Evolutionary conservation across 2,329 filamentous ascomycete genomes (phyloP).

Genomic region (Colletotrichum spaethianum): DNA sequence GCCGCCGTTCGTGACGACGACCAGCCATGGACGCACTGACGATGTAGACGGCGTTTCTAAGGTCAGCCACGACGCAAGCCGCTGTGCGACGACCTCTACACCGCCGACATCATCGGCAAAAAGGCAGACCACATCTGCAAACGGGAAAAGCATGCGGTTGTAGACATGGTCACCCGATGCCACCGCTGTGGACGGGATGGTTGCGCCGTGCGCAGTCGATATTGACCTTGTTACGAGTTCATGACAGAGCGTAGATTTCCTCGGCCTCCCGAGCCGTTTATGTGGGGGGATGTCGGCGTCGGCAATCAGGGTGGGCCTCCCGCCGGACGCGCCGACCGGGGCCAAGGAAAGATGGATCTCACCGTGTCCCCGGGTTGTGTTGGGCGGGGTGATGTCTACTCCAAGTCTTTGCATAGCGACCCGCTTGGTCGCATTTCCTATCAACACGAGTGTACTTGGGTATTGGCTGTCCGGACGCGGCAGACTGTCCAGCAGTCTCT

Average conservation of each 20-base stretch:
- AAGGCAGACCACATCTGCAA: slow-evolving; percentile 16
- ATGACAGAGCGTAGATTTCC: slow-evolving; percentile 11
- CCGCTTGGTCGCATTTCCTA: neutral
- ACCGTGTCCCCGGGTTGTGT: neutral
- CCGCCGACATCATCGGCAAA: slow-evolving; percentile 14
- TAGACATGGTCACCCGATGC: neutral
- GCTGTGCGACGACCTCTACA: slow-evolving; percentile 8
- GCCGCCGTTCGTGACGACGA: neutral
- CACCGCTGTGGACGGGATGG: neutral
- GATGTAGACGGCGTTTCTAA: neutral
- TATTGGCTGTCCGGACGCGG: neutral
- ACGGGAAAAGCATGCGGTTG: slow-evolving; percentile 22
- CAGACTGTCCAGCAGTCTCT: slow-evolving; percentile 1
- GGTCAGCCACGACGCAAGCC: slow-evolving; percentile 1
- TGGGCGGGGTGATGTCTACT: neutral
- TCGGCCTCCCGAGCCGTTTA: neutral
- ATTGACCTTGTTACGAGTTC: neutral
- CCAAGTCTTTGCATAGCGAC: neutral
- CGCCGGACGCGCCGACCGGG: neutral
- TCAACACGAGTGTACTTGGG: neutral
- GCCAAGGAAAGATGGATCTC: neutral
- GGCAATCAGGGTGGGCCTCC: neutral
- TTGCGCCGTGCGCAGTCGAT: neutral
- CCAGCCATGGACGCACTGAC: neutral
- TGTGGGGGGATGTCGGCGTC: neutral